Base-by-base conservation (phyloP, 2,329 filamentous ascomycete genomes). In the Diaporthe caulivora region DNA sequence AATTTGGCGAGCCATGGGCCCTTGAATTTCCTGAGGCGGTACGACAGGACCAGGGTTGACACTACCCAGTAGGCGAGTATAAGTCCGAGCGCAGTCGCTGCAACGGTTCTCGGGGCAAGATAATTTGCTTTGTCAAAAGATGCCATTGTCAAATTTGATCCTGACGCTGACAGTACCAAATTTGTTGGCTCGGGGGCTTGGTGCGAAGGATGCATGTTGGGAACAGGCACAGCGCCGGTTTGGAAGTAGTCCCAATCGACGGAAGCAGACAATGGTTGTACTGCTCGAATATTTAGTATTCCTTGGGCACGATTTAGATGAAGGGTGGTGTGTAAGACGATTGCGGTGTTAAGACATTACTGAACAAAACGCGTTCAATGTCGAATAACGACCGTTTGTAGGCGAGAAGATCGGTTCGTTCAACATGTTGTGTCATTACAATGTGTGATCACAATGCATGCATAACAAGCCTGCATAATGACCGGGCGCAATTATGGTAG, bases 1-100 rank as follows among this genome's bases (percentile, higher is more conserved):
- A 82, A 81, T 10, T 79, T 79, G 17, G 78, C 80, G 9, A 78
- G 72, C 10, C 57, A 72, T 8, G 79, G 80, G 51, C 79, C 79
- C 18, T 71, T 47, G 72, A 81, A 80, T 40, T 72, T 58, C 18
- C 77, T 74, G 11, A 81, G 75, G 21, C 78, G 78, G 29, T 73
- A 72, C 78, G 77, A 58, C 75, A 76, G 42, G 76, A 34, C 29
- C 18, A 47, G 17, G 42, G 42, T 47, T 17, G 42, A 47, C 42
- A 47, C 42, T 15, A 47, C 42, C 42, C 42, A 47, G 42, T 47
- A 47, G 42, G 42, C 18, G 42, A 47, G 42, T 4, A 47, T 47
- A 47, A 47, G 17, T 17, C 42, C 42, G 42, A 47, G 42, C 11
- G 42, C 42, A 17, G 42, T 47, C 18, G 18, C 42, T 47, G 42